Conservation (phyloP, 768 basidiomycete species). For the Rhodotorula paludigena region DNA sequence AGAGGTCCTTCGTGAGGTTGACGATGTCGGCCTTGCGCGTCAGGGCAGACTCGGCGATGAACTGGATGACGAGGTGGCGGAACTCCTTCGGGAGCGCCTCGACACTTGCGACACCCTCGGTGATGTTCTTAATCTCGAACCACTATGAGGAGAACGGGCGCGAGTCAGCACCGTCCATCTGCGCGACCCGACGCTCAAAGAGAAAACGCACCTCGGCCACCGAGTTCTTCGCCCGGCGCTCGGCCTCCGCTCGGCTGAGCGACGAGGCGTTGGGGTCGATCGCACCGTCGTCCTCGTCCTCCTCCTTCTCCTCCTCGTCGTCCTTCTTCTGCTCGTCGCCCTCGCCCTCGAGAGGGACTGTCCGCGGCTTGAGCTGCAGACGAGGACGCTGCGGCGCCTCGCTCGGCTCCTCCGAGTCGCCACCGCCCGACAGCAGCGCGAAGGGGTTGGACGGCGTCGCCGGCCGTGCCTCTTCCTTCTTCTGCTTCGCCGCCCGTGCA, state of each 20-base stretch:
- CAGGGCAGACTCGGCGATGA: constrained; percentile 66
- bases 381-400: constrained; percentile 58
- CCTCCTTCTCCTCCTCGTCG: constrained; percentile 49
- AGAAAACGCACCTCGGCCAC: constrained; percentile 55
- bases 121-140: constrained; percentile 73
- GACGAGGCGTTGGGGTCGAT: constrained; percentile 36
- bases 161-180: neutral
- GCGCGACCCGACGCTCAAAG: neutral
- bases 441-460: constrained; percentile 55
- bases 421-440: constrained; percentile 52
- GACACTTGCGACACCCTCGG: constrained; percentile 85
- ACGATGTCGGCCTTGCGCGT: constrained; percentile 79
- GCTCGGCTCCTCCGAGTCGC: constrained; percentile 37
- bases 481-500: constrained; percentile 55
- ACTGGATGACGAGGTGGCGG: constrained; percentile 65
- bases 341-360: constrained; percentile 57
- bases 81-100: constrained; percentile 62
- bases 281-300: constrained; percentile 50
- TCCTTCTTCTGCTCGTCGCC: constrained; percentile 53
- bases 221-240: constrained; percentile 67
- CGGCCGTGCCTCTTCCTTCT: constrained; percentile 58
- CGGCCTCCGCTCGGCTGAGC: constrained; percentile 60
- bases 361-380: constrained; percentile 71
- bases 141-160: constrained; percentile 54
- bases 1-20: constrained; percentile 69